Conservation (phyloP, 2,329 filamentous ascomycete genomes). For the Trichoderma gracile region DNA sequence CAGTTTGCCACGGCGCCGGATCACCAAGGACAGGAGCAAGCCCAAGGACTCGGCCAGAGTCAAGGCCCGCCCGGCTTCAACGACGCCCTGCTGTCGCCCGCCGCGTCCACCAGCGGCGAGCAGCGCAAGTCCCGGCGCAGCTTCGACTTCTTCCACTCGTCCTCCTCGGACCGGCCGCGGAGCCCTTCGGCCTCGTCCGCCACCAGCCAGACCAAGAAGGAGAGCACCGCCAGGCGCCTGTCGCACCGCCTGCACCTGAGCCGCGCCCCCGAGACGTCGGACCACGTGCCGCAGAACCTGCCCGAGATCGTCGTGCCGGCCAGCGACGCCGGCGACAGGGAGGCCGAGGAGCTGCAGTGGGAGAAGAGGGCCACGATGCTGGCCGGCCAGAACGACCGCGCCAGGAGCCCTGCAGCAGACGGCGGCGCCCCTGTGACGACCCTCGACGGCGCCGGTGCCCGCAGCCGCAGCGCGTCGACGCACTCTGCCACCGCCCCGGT, state of each 20-base stretch:
- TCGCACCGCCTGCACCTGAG: slow-evolving; percentile 71
- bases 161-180: slow-evolving; percentile 44
- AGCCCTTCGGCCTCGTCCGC: slow-evolving; percentile 50
- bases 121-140: slow-evolving; percentile 41
- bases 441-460: slow-evolving; percentile 15
- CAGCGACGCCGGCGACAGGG: slow-evolving; percentile 47
- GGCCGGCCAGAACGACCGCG: slow-evolving; percentile 62
- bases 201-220: slow-evolving; percentile 41
- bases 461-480: slow-evolving; percentile 30
- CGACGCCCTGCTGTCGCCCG: slow-evolving; percentile 36
- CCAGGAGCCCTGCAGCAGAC: slow-evolving; percentile 42
- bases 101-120: slow-evolving; percentile 34
- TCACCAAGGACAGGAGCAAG: background rate
- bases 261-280: slow-evolving; percentile 61
- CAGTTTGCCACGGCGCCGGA: slow-evolving; percentile 74
- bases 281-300: slow-evolving; percentile 75
- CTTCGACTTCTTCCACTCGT: slow-evolving; percentile 48
- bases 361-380: slow-evolving; percentile 91
- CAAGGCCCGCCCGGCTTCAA: slow-evolving; percentile 32
- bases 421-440: slow-evolving; percentile 37
- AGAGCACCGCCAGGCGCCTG: slow-evolving; percentile 49
- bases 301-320: slow-evolving; percentile 64
- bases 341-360: slow-evolving; percentile 71
- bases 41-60: slow-evolving; percentile 20
- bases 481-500: slow-evolving; percentile 35